phyloP scores from a whole-genome alignment of 148 eudicot genomes.

The Tetragonia tetragonoides region DNA sequence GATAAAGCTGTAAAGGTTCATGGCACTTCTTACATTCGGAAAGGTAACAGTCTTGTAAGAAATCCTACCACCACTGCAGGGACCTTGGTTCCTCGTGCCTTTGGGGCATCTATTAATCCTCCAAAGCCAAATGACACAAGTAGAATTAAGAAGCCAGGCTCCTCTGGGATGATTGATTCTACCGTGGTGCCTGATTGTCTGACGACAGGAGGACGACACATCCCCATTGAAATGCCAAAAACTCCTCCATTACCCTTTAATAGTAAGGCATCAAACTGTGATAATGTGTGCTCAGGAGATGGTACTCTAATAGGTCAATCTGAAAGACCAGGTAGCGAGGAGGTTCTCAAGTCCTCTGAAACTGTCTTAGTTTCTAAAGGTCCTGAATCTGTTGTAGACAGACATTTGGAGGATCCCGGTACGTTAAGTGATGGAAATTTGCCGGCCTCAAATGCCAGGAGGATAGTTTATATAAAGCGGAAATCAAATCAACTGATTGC shows the following conservation, averaged over 20 bases:
- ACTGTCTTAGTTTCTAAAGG: constrained; percentile 28
- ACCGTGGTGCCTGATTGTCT: constrained; percentile 21
- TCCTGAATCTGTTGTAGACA: constrained; percentile 36
- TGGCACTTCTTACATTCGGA: constrained; percentile 66
- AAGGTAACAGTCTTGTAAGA: constrained; percentile 85
- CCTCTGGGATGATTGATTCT: constrained; percentile 16
- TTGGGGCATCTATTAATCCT: constrained; percentile 28
- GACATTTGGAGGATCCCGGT: constrained; percentile 38
- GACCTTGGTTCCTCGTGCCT: constrained; percentile 31
- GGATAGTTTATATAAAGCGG: constrained; percentile 60
- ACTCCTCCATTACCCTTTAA: constrained; percentile 41
- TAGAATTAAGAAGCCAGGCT: constrained; percentile 10
- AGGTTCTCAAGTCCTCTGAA: constrained; percentile 29
- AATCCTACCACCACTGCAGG: constrained; percentile 36
- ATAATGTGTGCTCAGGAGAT: constrained; percentile 25
- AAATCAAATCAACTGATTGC: constrained; percentile 86
- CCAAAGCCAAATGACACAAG: constrained; percentile 28
- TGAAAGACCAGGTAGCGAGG: constrained; percentile 30
- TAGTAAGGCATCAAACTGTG: constrained; percentile 30
- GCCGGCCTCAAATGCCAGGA: constrained; percentile 26
- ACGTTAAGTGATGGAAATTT: constrained; percentile 43
- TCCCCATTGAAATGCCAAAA: constrained; percentile 46
- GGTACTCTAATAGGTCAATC: constrained; percentile 28
- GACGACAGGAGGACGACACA: constrained; percentile 25
- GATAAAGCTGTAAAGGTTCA: constrained; percentile 29